A percentile compares a stretch with the other conserved stretches of the same genome.
Evolutionary conservation across 2,329 filamentous ascomycete genomes (phyloP).

Genomic region (Didymella exigua): DNA sequence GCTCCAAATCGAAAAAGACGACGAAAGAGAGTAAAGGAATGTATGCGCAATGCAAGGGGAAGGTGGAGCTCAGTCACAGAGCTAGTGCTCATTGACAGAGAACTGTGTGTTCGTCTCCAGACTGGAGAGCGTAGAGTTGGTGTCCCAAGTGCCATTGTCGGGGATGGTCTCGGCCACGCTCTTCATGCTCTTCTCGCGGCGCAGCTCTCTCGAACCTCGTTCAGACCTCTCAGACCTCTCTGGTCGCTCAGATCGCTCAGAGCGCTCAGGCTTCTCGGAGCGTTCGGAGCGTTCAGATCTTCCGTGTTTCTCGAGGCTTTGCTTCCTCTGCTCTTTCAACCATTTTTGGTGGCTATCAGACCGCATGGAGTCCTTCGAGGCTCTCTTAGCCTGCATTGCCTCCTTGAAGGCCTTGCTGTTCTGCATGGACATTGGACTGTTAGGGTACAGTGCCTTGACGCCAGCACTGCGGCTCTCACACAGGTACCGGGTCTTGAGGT

Average conservation of each 20-base stretch:
- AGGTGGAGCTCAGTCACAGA: neutral
- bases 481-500: slow-evolving; percentile 38
- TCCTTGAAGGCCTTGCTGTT: slow-evolving; percentile 25
- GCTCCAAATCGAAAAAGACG: neutral
- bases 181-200: slow-evolving; percentile 22
- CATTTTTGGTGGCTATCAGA: slow-evolving; percentile 16
- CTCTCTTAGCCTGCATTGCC: slow-evolving; percentile 18
- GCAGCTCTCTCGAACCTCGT: slow-evolving; percentile 19
- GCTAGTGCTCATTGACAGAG: slow-evolving; percentile 16
- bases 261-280: slow-evolving; percentile 26
- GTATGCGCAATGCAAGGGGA: neutral
- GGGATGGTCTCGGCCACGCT: slow-evolving; percentile 21
- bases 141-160: slow-evolving; percentile 38
- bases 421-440: slow-evolving; percentile 33
- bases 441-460: slow-evolving; percentile 48
- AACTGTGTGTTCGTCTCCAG: slow-evolving; percentile 25
- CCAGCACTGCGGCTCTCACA: slow-evolving; percentile 47
- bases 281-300: slow-evolving; percentile 17
- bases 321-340: slow-evolving; percentile 14
- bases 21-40: neutral
- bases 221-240: slow-evolving; percentile 18
- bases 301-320: slow-evolving; percentile 16
- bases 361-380: slow-evolving; percentile 21
- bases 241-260: slow-evolving; percentile 19
- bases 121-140: slow-evolving; percentile 28